Conservation (phyloP, 2,329 filamentous ascomycete genomes). For the Setomelanomma holmii region DNA sequence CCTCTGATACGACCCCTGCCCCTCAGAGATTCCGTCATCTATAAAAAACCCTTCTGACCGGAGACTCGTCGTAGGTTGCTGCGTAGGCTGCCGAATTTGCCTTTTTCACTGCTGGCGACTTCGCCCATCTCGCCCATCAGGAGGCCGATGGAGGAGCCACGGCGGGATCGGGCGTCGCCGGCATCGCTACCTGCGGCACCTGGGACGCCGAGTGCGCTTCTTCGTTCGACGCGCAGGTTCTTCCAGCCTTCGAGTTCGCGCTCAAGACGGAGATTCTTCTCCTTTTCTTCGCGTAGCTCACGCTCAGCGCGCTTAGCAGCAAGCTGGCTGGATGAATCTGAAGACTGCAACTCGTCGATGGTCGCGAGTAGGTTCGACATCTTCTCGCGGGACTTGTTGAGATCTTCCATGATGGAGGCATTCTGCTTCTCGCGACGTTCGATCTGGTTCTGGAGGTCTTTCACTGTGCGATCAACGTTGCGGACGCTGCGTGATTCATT, state of each 20-base stretch:
- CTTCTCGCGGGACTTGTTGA: conserved; percentile 86
- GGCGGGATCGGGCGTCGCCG: conserved; percentile 51
- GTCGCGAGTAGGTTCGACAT: conserved; percentile 85
- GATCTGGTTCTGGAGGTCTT: conserved; percentile 90
- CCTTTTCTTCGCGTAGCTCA: conserved; percentile 86
- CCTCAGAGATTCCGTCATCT: conserved; percentile 44
- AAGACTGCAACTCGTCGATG: conserved; percentile 92
- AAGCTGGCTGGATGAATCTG: conserved; percentile 82
- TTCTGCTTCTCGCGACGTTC: conserved; percentile 93
- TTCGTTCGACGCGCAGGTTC: conserved; percentile 68
- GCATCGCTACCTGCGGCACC: conserved; percentile 51
- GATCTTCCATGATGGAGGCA: conserved; percentile 79
- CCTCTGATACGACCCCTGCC: conserved; percentile 34
- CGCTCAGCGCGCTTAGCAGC: conserved; percentile 84
- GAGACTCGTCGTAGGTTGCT: conserved; percentile 52
- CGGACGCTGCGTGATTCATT: conserved; percentile 87
- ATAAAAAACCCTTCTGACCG: conserved; percentile 60
- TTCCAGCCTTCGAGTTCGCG: conserved; percentile 87
- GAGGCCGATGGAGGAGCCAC: conserved; percentile 53
- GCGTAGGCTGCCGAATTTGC: conserved; percentile 42
- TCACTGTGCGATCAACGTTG: conserved; percentile 91
- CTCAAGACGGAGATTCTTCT: conserved; percentile 82
- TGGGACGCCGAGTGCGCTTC: conserved; percentile 45
- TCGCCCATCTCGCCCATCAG: conserved; percentile 47
- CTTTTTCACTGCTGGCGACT: conserved; percentile 36